Evolutionary conservation across 2,329 filamentous ascomycete genomes (phyloP).

Genomic region (Cytospora schulzeri): DNA sequence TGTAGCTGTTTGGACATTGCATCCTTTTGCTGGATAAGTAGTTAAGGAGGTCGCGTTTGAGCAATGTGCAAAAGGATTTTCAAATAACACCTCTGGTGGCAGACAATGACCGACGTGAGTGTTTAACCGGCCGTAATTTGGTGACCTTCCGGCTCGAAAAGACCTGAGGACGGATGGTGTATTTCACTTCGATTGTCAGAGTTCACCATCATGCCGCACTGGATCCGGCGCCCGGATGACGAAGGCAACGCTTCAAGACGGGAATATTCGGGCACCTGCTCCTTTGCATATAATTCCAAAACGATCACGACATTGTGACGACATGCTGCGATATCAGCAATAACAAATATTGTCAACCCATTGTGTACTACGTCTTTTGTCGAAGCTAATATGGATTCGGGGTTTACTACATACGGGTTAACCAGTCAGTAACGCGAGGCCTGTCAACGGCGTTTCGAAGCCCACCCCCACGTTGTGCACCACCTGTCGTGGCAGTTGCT

Average conservation of each 20-base stretch:
- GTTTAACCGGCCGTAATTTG: neutral
- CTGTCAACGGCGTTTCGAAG: neutral
- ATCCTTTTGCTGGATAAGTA: slow-evolving; percentile 10
- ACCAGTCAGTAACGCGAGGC: neutral
- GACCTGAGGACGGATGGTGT: neutral
- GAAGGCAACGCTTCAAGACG: neutral
- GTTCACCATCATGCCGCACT: neutral
- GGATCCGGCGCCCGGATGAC: neutral
- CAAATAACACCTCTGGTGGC: neutral
- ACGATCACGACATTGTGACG: neutral
- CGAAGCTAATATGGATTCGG: too few species aligned
- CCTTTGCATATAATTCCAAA: too few species aligned
- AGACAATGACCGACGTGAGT: neutral
- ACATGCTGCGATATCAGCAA: neutral
- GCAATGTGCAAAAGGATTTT: slow-evolving; percentile 4
- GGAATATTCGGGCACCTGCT: too few species aligned
- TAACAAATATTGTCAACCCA: neutral
- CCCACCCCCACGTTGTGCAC: neutral
- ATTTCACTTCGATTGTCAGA: neutral
- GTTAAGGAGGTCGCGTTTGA: slow-evolving; percentile 7
- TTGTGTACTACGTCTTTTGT: too few species aligned
- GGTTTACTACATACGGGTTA: neutral
- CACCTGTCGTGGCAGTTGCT: neutral
- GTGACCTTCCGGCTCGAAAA: too few species aligned
- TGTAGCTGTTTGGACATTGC: slow-evolving; percentile 6